Evolutionary conservation across 345 rosid species (phyloP), one percentile per base, ranked within the genome.

Genomic region (Triadica sebifera): DNA sequence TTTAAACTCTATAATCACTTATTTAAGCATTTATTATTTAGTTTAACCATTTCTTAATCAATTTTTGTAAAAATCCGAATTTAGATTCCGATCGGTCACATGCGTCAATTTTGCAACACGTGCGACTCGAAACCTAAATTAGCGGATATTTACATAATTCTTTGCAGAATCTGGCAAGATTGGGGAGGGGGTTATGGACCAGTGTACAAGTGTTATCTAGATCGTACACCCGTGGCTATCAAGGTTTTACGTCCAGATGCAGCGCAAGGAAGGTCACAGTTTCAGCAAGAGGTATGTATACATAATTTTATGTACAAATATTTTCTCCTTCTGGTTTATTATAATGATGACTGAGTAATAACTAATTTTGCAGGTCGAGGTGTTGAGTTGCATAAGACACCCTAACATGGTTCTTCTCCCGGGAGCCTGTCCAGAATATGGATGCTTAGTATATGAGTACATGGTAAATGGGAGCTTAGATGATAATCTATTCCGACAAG

Each of bases 101-200:
- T n/a, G n/a, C n/a, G n/a, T n/a, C n/a, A n/a, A n/a, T n/a, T n/a
- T n/a, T n/a, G n/a, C n/a, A n/a, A n/a, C n/a, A n/a, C n/a, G n/a
- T n/a, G n/a, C n/a, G n/a, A n/a, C n/a, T n/a, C n/a, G n/a, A n/a
- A n/a, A n/a, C n/a, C n/a, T n/a, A n/a, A n/a, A n/a, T n/a, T n/a
- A n/a, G n/a, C n/a, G n/a, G n/a, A n/a, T n/a, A n/a, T n/a, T n/a
- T n/a, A 93, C 98, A 0, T 88, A 94, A 13, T 88, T 50, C 84
- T 94, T 94, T 55, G 46, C 86, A 12, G 83, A 83, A 3, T 67
- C 83, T 12, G 85, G 83, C 75, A 92, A 89, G 85, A 91, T 94
- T 17, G 99, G 99, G 25, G 98, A 89, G 86, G 99, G 2, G 92
- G 98, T 39, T 94, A 93, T 77, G 99, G 99, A 10, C 99, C 99